Percentiles rank a stretch among this genome's conserved stretches.
Conservation (phyloP, 2,329 filamentous ascomycete genomes). For the Penicillium polonicum region DNA sequence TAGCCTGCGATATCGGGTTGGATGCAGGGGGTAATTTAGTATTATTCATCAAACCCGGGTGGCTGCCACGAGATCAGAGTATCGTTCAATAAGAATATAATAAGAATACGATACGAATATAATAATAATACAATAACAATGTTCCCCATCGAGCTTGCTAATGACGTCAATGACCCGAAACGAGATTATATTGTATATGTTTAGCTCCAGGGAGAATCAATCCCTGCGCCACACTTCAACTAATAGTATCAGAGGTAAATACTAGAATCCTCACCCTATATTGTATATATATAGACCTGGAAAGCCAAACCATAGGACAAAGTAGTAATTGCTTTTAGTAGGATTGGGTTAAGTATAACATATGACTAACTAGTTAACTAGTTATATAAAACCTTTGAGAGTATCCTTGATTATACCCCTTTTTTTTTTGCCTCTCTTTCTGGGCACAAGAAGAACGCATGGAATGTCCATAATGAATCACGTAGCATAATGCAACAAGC, state of each 20-base stretch:
- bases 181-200: background rate
- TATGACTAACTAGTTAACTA: no score
- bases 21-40: background rate
- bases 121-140: background rate
- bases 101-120: background rate
- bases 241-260: no score
- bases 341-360: background rate
- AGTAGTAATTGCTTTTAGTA: background rate
- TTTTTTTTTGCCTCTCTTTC: background rate
- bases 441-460: no score
- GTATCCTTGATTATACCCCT: background rate
- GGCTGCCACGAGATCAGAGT: background rate
- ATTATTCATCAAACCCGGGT: background rate
- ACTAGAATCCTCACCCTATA: no score
- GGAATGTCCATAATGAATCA: background rate
- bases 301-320: background rate
- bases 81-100: background rate
- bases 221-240: background rate
- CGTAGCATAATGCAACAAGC: no score
- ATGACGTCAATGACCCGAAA: background rate
- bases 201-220: background rate
- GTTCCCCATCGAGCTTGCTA: background rate
- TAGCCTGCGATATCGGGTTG: background rate
- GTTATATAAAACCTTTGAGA: background rate
- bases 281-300: background rate